Evolutionary conservation across 176 grass and related monocot genomes (phyloP).

Genomic region (Urochloa ruziziensis): DNA sequence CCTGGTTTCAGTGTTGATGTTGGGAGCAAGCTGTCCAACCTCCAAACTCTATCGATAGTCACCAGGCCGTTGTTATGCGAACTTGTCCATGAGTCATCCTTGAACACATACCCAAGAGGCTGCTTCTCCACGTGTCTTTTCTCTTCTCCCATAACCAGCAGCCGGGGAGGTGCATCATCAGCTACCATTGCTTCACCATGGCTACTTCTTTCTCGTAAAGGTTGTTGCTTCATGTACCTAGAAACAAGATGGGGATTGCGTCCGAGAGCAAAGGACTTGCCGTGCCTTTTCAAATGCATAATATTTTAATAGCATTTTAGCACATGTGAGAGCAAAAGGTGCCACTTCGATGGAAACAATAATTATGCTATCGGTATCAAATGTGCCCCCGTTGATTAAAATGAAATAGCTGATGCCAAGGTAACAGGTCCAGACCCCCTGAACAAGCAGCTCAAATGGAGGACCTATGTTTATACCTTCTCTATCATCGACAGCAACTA

Average conservation of each 20-base stretch:
- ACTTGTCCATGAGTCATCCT: background rate
- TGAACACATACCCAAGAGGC: background rate
- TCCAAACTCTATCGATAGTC: background rate
- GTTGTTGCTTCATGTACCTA: background rate
- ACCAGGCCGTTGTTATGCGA: background rate
- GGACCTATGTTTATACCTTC: background rate
- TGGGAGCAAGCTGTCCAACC: background rate
- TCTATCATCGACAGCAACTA: background rate
- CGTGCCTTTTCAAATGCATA: background rate
- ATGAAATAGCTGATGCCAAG: background rate
- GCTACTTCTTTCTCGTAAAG: too few species aligned
- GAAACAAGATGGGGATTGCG: background rate
- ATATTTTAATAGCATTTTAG: background rate
- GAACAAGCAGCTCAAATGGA: background rate
- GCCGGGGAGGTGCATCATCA: background rate
- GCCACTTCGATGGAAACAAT: background rate
- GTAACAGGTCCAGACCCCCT: background rate
- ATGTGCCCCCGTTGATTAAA: too few species aligned
- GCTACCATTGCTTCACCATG: too few species aligned
- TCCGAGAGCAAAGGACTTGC: background rate
- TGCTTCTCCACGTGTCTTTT: background rate
- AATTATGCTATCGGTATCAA: too few species aligned
- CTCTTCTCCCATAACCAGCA: background rate
- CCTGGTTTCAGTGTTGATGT: rapidly evolving
- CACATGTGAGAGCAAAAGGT: background rate